Evolutionary conservation across 352 stramenopile species (phyloP).

Genomic region (Paralagenidium karlingii): DNA sequence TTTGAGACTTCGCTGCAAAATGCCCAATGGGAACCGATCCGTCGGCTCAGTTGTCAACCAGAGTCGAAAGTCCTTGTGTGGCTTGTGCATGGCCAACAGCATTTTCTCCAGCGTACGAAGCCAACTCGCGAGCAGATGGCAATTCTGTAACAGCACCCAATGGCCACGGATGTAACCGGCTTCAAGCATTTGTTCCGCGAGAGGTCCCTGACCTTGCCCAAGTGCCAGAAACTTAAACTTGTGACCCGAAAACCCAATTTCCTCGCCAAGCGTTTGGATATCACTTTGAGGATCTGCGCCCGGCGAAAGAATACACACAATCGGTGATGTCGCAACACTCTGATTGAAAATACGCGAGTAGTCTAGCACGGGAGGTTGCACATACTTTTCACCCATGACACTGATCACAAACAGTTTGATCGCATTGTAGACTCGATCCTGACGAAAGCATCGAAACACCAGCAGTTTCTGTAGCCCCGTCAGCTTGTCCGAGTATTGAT

Average conservation of each 20-base stretch:
- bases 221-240: constrained; percentile 92
- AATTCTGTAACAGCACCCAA: constrained; percentile 93
- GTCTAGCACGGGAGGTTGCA: constrained; percentile 91
- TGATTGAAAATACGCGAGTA: constrained; percentile 90
- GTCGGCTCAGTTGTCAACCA: constrained; percentile 94
- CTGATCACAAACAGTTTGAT: constrained; percentile 92
- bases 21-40: constrained; percentile 91
- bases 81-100: constrained; percentile 83
- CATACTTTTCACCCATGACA: constrained; percentile 89
- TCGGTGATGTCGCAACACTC: constrained; percentile 71
- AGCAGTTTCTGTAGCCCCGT: constrained; percentile 85
- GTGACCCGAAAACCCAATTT: constrained; percentile 83
- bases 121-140: constrained; percentile 91
- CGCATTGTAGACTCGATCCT: constrained; percentile 92
- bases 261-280: constrained; percentile 88
- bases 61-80: constrained; percentile 90
- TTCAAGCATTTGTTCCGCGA: constrained; percentile 92
- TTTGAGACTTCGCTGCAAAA: constrained; percentile 91
- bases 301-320: constrained; percentile 92
- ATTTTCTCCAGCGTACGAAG: constrained; percentile 89
- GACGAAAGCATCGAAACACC: constrained; percentile 89
- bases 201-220: constrained; percentile 88
- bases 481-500: constrained; percentile 60
- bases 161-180: constrained; percentile 71
- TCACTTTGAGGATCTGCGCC: constrained; percentile 90